A percentile compares a stretch with the other conserved stretches of the same genome.
Evolutionary conservation across 768 basidiomycete species (phyloP).

Genomic region (Gloeophyllum trabeum): DNA sequence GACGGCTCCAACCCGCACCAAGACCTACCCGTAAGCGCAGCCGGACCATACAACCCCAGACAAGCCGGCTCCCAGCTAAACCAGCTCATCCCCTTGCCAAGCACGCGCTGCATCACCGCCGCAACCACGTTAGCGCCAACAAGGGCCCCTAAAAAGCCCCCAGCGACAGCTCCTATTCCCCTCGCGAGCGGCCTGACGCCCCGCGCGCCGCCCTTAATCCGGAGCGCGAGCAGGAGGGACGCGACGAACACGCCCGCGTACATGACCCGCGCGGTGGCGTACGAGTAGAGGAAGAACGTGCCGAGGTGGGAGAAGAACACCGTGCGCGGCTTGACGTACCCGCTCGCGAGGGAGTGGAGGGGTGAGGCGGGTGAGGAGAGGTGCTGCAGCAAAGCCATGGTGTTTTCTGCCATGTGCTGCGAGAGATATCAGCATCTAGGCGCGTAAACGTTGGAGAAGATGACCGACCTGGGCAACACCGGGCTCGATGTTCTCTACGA

Average conservation of each 20-base stretch:
- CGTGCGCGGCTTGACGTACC: slow-evolving; percentile 41
- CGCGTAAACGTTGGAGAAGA: background rate
- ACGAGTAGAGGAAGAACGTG: slow-evolving; percentile 63
- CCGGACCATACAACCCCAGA: slow-evolving; percentile 63
- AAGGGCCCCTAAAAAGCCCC: slow-evolving; percentile 44
- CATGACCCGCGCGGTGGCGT: slow-evolving; percentile 52
- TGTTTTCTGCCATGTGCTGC: slow-evolving; percentile 86
- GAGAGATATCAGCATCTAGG: background rate
- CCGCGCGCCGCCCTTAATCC: slow-evolving; percentile 14
- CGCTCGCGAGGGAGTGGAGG: slow-evolving; percentile 47
- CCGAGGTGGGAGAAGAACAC: slow-evolving; percentile 74
- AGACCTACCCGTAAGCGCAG: slow-evolving; percentile 55
- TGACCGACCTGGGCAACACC: slow-evolving; percentile 53
- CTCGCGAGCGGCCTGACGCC: slow-evolving; percentile 25
- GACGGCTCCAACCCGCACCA: background rate
- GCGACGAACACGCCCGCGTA: slow-evolving; percentile 42
- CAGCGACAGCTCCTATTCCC: slow-evolving; percentile 42
- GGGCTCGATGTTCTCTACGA: slow-evolving; percentile 73
- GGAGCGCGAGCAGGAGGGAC: slow-evolving; percentile 29
- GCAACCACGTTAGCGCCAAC: slow-evolving; percentile 64
- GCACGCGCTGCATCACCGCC: slow-evolving; percentile 44
- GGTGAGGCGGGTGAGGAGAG: slow-evolving; percentile 63
- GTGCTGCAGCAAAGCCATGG: slow-evolving; percentile 65
- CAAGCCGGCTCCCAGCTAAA: slow-evolving; percentile 59
- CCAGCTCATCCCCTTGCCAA: slow-evolving; percentile 78